Evolutionary conservation across 495 filamentous ascomycete species (phyloP), one percentile per base, ranked within the genome.

Genomic region (Hyaloscypha finlandica): DNA sequence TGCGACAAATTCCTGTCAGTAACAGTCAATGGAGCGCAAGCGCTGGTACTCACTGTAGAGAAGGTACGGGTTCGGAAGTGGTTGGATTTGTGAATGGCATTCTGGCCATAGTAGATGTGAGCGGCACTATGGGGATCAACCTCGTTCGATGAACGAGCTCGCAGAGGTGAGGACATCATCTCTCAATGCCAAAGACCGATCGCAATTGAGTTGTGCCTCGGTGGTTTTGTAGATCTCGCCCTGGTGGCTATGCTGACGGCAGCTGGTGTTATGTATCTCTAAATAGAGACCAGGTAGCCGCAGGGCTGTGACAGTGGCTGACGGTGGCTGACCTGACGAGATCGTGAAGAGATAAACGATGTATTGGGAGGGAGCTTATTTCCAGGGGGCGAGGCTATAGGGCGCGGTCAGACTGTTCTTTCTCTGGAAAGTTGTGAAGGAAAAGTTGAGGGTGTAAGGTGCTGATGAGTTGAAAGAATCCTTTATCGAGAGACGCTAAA

Each of bases 101-200:
- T 73, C 42, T 51, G 42, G 16, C 80, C 80, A 72, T 83, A 83
- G 69, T 83, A 83, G 58, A 81, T 73, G 55, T 79, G 74, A 9
- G 81, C 71, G 2, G 80, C 71, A 16, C 79, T 77, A 63, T 75
- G 77, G 6, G 81, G 81, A 68, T 83, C 81, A 61, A 76, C 61
- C 37, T 76, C 75, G 61, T 70, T 73, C 6, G 75, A 67, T 2
- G 35, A 55, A 8, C 71, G 64, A 16, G 45, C n/a, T 42, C 37
- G 64, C 54, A 53, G 14, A 11, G 63, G 63, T 8, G 65, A 57
- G 25, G 64, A 67, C 61, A 64, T 64, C 6, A 48, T 35, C 42
- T 48, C 42, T 6, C 11, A 48, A 48, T 48, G 42, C 16, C 42
- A 48, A 37, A 48, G 4, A 48, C 11, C 16, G 16, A 19, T 48